These are phyloP conservation scores for Mortierella hygrophila DNA, from an alignment of 192 early-diverging fungal species.

Conservation along the genomic window DNA sequence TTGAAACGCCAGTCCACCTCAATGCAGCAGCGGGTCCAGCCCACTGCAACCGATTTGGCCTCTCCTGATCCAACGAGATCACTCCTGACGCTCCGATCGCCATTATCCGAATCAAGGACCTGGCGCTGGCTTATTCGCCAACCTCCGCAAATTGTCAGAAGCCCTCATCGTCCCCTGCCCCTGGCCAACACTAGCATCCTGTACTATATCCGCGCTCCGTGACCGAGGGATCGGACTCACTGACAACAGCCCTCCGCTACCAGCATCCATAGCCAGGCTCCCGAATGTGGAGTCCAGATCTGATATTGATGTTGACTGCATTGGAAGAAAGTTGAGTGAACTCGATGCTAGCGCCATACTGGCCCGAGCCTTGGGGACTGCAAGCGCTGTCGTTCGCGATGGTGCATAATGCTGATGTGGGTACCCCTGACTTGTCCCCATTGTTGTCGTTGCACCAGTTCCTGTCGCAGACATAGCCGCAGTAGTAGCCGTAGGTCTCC, in stretches of 20 bases:
- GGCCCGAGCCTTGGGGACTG: conserved; percentile 38
- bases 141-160: conserved; percentile 38
- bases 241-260: background rate
- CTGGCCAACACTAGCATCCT: background rate
- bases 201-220: background rate
- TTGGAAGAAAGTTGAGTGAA: conserved; percentile 9
- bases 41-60: too few relatives aligned
- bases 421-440: background rate
- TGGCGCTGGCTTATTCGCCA: conserved; percentile 20
- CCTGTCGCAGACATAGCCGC: background rate
- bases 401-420: background rate
- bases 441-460: background rate
- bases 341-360: conserved; percentile 45
- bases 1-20: too few relatives aligned
- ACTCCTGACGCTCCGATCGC: too few relatives aligned
- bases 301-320: conserved; percentile 7
- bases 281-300: background rate
- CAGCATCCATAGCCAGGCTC: background rate
- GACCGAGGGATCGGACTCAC: background rate
- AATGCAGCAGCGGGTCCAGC: too few relatives aligned
- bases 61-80: too few relatives aligned
- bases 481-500: background rate
- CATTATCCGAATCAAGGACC: background rate
- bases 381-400: conserved; percentile 1
- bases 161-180: conserved; percentile 5